Conservation (phyloP, 768 basidiomycete genomes). For the Rhizopogon rudus region DNA sequence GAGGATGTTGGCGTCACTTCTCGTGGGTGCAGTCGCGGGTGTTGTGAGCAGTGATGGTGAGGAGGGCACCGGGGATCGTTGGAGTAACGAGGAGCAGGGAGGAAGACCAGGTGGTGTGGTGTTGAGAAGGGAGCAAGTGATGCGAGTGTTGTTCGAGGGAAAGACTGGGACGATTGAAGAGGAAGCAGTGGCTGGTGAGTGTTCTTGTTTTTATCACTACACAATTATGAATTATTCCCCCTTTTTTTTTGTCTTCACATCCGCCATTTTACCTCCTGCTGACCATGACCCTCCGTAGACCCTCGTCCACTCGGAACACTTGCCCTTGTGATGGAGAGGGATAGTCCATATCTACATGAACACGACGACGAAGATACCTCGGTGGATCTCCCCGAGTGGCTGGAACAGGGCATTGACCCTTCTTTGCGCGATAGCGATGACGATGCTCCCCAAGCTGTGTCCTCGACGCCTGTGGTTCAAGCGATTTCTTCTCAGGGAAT, state of each 20-base stretch:
- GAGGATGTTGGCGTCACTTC: constrained; percentile 69
- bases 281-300: constrained; percentile 29
- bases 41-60: constrained; percentile 33
- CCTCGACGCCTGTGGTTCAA: constrained; percentile 6
- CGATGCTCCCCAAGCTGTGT: constrained; percentile 30
- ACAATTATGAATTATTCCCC: not conserved
- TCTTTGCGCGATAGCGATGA: constrained; percentile 66
- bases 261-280: not conserved
- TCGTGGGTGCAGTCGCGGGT: constrained; percentile 48
- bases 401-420: constrained; percentile 79
- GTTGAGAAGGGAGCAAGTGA: constrained; percentile 77
- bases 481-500: constrained; percentile 37
- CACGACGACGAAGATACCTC: constrained; percentile 30
- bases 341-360: constrained; percentile 30
- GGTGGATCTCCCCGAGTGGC: constrained; percentile 70
- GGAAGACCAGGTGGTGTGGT: constrained; percentile 54
- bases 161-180: constrained; percentile 48
- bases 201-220: constrained; percentile 1
- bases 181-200: constrained; percentile 31
- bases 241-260: constrained; percentile 2
- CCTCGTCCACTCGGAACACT: constrained; percentile 57
- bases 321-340: constrained; percentile 53
- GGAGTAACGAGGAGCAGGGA: not conserved
- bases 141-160: constrained; percentile 73
- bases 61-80: constrained; percentile 25